phyloP scores from a whole-genome alignment of 2,329 filamentous ascomycete species.

The Aspergillus versicolor region DNA sequence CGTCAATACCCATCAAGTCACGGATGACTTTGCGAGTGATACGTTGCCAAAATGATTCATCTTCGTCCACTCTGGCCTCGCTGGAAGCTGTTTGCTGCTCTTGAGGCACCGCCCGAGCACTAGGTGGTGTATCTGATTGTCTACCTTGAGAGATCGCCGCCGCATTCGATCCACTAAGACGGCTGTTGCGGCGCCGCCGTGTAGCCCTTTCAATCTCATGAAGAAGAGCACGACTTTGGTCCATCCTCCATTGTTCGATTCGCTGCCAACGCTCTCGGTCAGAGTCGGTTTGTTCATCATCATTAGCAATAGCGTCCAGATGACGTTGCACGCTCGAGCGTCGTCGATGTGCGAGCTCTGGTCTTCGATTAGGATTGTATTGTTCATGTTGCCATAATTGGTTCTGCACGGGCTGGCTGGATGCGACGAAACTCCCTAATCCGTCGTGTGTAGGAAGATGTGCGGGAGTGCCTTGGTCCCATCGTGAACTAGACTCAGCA shows the following conservation, averaged over 20 bases:
- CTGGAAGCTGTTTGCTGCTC: constrained; percentile 46
- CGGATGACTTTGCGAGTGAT: constrained; percentile 83
- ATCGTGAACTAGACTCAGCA: constrained; percentile 40
- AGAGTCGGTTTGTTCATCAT: constrained; percentile 57
- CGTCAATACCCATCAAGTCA: constrained; percentile 88
- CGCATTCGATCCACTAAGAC: constrained; percentile 23
- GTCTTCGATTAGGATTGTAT: constrained; percentile 70
- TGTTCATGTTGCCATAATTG: constrained; percentile 87
- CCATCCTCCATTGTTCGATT: constrained; percentile 88
- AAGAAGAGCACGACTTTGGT: constrained; percentile 81
- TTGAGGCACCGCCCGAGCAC: constrained; percentile 53
- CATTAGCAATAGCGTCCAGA: constrained; percentile 56
- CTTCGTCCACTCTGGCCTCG: constrained; percentile 44
- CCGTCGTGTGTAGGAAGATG: constrained; percentile 92
- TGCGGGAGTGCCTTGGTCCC: constrained; percentile 60
- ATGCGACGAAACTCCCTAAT: constrained; percentile 76
- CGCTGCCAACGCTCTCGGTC: constrained; percentile 75
- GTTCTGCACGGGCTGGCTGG: constrained; percentile 66
- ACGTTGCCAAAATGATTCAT: constrained; percentile 73
- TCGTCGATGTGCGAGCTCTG: constrained; percentile 47
- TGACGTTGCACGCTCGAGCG: constrained; percentile 59
- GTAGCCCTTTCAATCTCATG: constrained; percentile 91
- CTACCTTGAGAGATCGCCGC: constrained; percentile 16
- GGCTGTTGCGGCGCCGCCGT: constrained; percentile 55
- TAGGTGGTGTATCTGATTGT: constrained; percentile 17